These are phyloP conservation scores for Aspergillus vadensis DNA, from an alignment of 2,329 filamentous ascomycete species.

Conservation along the genomic window DNA sequence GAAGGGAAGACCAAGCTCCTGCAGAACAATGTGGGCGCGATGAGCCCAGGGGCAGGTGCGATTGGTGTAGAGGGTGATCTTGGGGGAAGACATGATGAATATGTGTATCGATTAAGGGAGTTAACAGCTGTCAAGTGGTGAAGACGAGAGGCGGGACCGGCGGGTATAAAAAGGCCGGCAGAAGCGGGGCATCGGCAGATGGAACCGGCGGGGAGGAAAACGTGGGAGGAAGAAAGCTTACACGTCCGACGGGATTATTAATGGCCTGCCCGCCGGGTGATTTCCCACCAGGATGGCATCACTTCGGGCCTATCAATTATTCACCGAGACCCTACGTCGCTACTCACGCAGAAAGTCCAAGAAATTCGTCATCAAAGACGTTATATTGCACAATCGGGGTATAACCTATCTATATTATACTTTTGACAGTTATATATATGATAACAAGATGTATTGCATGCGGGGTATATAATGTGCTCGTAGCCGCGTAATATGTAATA, in stretches of 20 bases:
- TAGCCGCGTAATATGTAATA: not conserved
- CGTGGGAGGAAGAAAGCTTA: too few species aligned
- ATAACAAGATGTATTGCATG: not conserved
- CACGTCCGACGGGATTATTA: not conserved
- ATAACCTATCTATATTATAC: not conserved
- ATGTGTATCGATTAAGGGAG: not conserved
- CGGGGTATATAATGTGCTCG: not conserved
- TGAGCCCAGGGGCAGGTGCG: constrained; percentile 72
- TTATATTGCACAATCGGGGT: not conserved
- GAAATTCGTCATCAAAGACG: too few species aligned
- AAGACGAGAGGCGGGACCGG: not conserved
- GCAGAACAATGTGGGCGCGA: constrained; percentile 71
- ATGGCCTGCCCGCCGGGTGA: not conserved
- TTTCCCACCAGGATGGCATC: too few species aligned
- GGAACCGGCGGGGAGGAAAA: too few species aligned
- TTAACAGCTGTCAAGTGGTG: not conserved
- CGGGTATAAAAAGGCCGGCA: constrained; percentile 9
- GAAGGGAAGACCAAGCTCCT: constrained; percentile 66
- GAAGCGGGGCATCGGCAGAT: not conserved
- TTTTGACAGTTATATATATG: not conserved
- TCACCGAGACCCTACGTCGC: too few species aligned
- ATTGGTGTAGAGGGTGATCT: constrained; percentile 71
- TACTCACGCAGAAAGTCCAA: too few species aligned
- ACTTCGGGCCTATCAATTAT: too few species aligned
- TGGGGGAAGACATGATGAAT: constrained; percentile 39